Percentiles rank a stretch among this genome's conserved stretches.
These are phyloP conservation scores for Cladorrhinum samala DNA, from an alignment of 495 filamentous ascomycete genomes.

Conservation along the genomic window DNA sequence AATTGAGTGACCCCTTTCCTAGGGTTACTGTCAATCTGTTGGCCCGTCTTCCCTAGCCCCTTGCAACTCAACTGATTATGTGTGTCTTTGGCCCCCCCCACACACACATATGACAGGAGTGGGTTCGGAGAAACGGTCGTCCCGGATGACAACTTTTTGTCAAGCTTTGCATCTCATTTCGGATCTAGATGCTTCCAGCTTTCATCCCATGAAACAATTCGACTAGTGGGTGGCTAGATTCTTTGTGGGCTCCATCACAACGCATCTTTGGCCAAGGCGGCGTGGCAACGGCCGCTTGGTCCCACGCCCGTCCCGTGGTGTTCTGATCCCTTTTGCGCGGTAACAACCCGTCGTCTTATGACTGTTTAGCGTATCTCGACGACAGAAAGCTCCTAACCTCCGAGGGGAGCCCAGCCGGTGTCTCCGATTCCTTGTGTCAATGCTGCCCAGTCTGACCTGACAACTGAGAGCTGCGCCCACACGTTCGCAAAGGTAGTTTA, in stretches of 20 bases:
- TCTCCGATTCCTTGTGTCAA: not conserved
- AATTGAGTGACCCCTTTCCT: too few relatives aligned
- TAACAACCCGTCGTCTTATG: too few relatives aligned
- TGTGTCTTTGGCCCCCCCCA: too few relatives aligned
- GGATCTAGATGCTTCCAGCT: slow-evolving; percentile 16
- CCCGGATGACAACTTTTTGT: not conserved
- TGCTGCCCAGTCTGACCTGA: not conserved
- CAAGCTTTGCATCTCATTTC: slow-evolving; percentile 12
- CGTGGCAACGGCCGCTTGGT: not conserved
- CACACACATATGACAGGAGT: not conserved
- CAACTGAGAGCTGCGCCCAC: too few relatives aligned
- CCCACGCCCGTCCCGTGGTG: not conserved
- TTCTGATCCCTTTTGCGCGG: not conserved
- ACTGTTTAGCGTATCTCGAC: too few relatives aligned
- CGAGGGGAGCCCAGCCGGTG: not conserved
- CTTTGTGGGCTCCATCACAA: not conserved
- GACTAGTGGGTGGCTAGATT: too few relatives aligned
- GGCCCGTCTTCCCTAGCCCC: too few relatives aligned
- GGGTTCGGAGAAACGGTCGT: not conserved
- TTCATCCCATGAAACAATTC: too few relatives aligned
- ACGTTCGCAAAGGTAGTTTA: too few relatives aligned
- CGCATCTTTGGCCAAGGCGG: not conserved
- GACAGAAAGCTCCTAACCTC: not conserved
- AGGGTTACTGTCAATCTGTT: too few relatives aligned
- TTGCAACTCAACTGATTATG: too few relatives aligned